phyloP scores from a whole-genome alignment of 768 basidiomycete species.

The Rhizopogon vinicolor region DNA sequence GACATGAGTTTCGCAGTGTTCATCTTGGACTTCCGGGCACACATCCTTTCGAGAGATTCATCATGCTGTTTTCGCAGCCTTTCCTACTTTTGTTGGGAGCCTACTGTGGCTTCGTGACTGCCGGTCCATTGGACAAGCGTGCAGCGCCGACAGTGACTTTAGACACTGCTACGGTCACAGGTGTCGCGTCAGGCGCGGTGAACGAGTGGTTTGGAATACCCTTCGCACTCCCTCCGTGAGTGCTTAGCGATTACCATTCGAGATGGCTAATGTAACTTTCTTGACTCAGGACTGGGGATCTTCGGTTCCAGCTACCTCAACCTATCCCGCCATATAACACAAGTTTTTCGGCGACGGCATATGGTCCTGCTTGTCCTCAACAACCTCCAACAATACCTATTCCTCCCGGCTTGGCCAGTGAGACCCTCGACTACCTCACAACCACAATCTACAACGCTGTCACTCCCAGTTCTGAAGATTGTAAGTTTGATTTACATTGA shows the following conservation, averaged over 20 bases:
- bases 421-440: conserved; percentile 15
- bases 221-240: conserved; percentile 35
- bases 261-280: not conserved
- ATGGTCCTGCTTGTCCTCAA: conserved; percentile 37
- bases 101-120: not conserved
- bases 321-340: conserved; percentile 25
- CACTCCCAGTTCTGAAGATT: conserved; percentile 39
- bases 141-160: conserved; percentile 21
- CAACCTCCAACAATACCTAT: conserved; percentile 15
- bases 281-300: conserved; percentile 23
- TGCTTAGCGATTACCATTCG: not conserved
- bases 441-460: conserved; percentile 25
- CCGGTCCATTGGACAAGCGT: not conserved
- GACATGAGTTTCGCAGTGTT: not conserved
- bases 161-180: conserved; percentile 24
- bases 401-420: conserved; percentile 9
- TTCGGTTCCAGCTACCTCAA: conserved; percentile 32
- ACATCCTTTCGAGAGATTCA: not conserved
- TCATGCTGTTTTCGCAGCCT: not conserved
- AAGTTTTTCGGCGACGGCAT: conserved; percentile 27
- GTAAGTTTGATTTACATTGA: conserved; percentile 24
- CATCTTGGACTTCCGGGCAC: not conserved
- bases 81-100: not conserved
- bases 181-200: conserved; percentile 16
- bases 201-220: conserved; percentile 36